Evolutionary conservation across 192 early-diverging fungal genomes (phyloP).

Genomic region (Entomortierella parvispora): DNA sequence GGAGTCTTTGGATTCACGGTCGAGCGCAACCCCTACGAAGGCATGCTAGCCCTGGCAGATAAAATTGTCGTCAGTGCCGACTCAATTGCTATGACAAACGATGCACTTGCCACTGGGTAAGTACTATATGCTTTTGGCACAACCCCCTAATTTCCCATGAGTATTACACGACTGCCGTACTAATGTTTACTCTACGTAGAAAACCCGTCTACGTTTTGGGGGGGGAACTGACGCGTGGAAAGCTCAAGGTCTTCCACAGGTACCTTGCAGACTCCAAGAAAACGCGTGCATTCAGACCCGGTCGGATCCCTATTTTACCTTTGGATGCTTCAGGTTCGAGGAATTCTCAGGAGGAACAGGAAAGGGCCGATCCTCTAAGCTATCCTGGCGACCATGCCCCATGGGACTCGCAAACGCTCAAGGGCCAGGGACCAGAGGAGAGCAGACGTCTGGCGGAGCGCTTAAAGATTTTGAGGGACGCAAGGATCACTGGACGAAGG

Average conservation of each 20-base stretch:
- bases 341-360: neutral
- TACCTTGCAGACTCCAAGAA: slow-evolving; percentile 20
- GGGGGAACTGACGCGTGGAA: slow-evolving; percentile 36
- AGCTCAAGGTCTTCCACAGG: slow-evolving; percentile 45
- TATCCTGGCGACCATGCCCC: slow-evolving; percentile 43
- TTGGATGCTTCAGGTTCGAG: neutral
- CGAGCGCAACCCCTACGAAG: slow-evolving; percentile 27
- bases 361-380: slow-evolving; percentile 37
- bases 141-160: neutral
- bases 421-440: slow-evolving; percentile 26
- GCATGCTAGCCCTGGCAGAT: slow-evolving; percentile 43
- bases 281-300: slow-evolving; percentile 46
- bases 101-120: slow-evolving; percentile 48
- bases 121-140: too few relatives aligned
- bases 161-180: neutral
- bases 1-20: slow-evolving; percentile 5
- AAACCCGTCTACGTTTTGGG: slow-evolving; percentile 46
- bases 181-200: neutral
- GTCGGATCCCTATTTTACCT: slow-evolving; percentile 22
- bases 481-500: slow-evolving; percentile 20
- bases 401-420: slow-evolving; percentile 18
- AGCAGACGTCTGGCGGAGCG: slow-evolving; percentile 19
- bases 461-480: slow-evolving; percentile 26
- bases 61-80: slow-evolving; percentile 48
- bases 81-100: slow-evolving; percentile 48